These are phyloP conservation scores for Kodamaea kaohsiungensis DNA, from an alignment of 805 yeast genomes.

Conservation along the genomic window DNA sequence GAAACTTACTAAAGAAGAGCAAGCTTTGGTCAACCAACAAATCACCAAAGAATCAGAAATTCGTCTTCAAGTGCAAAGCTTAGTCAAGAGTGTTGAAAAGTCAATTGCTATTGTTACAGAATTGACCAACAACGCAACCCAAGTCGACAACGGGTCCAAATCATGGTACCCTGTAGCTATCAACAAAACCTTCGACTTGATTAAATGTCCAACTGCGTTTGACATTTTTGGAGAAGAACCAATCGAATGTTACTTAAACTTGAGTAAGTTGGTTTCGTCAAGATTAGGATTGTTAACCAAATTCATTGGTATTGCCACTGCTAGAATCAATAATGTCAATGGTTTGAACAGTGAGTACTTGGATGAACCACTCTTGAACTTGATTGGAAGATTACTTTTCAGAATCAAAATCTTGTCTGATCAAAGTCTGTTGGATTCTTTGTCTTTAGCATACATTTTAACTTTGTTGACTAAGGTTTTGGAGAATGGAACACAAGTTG, in stretches of 20 bases:
- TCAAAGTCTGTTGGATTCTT: conserved; percentile 66
- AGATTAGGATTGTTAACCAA: conserved; percentile 52
- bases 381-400: conserved; percentile 70
- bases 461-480: conserved; percentile 74
- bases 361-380: conserved; percentile 53
- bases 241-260: conserved; percentile 50
- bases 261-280: conserved; percentile 53
- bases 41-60: conserved; percentile 59
- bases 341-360: conserved; percentile 44
- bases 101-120: conserved; percentile 54
- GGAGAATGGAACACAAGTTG: conserved; percentile 60
- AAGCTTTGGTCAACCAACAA: conserved; percentile 59
- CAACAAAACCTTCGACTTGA: conserved; percentile 45
- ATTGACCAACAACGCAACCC: conserved; percentile 50
- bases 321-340: conserved; percentile 54
- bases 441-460: conserved; percentile 68
- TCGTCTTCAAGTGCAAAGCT: conserved; percentile 45
- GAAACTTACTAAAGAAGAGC: conserved; percentile 79
- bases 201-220: conserved; percentile 32
- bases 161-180: conserved; percentile 76
- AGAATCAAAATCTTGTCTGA: conserved; percentile 73
- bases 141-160: conserved; percentile 63
- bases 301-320: conserved; percentile 67
- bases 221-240: conserved; percentile 47
- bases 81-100: conserved; percentile 43